phyloP scores from a whole-genome alignment of 208 protist genomes.

The Leishmania mexicana region DNA sequence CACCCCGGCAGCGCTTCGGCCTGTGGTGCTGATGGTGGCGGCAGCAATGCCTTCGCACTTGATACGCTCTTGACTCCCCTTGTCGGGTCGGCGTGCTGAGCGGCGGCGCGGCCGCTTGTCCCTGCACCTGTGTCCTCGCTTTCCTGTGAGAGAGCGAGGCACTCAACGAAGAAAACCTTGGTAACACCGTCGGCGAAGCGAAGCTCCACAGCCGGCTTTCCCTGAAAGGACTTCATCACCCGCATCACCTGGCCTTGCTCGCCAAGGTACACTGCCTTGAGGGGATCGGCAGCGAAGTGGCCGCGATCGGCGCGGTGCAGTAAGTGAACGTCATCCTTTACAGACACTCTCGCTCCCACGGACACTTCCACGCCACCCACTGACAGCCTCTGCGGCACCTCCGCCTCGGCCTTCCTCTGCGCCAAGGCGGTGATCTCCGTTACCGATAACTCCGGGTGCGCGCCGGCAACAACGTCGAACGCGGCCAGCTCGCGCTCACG shows the following conservation, averaged over 20 bases:
- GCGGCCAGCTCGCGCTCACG: constrained; percentile 61
- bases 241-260: constrained; percentile 68
- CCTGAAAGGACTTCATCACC: constrained; percentile 71
- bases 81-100: constrained; percentile 6
- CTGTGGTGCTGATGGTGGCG: constrained; percentile 14
- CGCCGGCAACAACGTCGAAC: constrained; percentile 60
- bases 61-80: constrained; percentile 5
- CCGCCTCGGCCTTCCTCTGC: constrained; percentile 36
- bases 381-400: constrained; percentile 24
- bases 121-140: background rate
- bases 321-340: constrained; percentile 51
- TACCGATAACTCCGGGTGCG: constrained; percentile 39
- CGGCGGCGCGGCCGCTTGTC: background rate
- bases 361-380: constrained; percentile 42
- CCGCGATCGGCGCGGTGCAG: constrained; percentile 58
- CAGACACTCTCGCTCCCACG: constrained; percentile 61
- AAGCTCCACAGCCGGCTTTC: constrained; percentile 80
- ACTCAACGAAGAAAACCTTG: constrained; percentile 83
- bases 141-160: constrained; percentile 41
- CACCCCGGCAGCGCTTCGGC: constrained; percentile 20
- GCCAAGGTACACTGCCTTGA: constrained; percentile 84
- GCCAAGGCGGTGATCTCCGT: constrained; percentile 59
- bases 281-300: constrained; percentile 59
- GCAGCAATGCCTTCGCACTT: background rate
- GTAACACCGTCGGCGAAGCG: constrained; percentile 78